Evolutionary conservation across 805 yeast genomes (phyloP).

Genomic region (Sungouiozyma ichnusensis): DNA sequence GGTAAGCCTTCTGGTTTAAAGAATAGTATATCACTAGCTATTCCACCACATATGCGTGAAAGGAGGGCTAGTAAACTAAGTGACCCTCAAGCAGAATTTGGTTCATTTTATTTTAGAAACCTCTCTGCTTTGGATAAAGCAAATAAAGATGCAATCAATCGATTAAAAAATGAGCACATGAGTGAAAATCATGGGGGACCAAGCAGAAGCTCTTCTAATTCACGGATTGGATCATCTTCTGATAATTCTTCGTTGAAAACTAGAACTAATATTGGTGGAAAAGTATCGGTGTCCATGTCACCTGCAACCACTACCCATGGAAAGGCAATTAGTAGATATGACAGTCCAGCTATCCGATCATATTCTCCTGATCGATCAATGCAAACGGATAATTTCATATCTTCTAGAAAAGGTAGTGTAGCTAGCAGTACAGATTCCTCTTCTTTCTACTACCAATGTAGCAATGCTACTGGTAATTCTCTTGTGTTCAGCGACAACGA

Average conservation of each 20-base stretch:
- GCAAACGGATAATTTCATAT: constrained; percentile 10
- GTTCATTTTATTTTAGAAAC: constrained; percentile 84
- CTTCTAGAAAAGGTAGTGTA: constrained; percentile 17
- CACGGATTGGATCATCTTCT: constrained; percentile 28
- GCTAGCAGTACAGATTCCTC: constrained; percentile 5
- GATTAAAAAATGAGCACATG: constrained; percentile 74
- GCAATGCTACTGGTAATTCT: not conserved
- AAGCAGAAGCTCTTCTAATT: constrained; percentile 27
- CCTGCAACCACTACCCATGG: constrained; percentile 11
- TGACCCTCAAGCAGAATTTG: constrained; percentile 70
- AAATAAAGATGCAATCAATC: constrained; percentile 81
- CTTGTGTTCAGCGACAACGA: constrained; percentile 15
- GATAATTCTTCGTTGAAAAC: constrained; percentile 21
- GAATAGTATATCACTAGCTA: constrained; percentile 36
- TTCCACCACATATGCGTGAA: constrained; percentile 52
- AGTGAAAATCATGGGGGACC: constrained; percentile 24
- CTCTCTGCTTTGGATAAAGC: constrained; percentile 85
- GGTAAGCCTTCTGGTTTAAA: constrained; percentile 27
- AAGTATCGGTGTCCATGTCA: constrained; percentile 11
- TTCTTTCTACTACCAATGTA: not conserved
- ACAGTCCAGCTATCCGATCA: constrained; percentile 18
- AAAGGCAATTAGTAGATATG: constrained; percentile 14
- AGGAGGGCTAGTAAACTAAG: constrained; percentile 64
- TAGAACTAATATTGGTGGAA: constrained; percentile 6
- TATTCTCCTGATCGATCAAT: constrained; percentile 22